Evolutionary conservation across 129 eudicot genomes (phyloP).

Genomic region (Gnaphalium uliginosum): DNA sequence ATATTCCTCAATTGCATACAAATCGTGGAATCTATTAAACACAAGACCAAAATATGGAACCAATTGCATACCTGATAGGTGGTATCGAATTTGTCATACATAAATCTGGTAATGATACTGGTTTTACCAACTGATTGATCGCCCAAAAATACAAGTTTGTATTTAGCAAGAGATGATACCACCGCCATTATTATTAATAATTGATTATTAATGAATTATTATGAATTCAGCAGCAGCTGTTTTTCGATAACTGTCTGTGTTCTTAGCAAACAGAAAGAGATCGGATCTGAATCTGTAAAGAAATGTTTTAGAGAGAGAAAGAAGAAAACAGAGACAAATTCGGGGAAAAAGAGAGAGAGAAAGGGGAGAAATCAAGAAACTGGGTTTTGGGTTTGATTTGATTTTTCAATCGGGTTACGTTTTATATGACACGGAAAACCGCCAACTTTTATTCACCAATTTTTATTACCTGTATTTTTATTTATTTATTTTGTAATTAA

Average conservation of each 20-base stretch:
- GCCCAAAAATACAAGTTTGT: constrained; percentile 80
- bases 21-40: constrained; percentile 7
- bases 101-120: constrained; percentile 87
- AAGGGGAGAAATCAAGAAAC: constrained; percentile 14
- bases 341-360: constrained; percentile 35
- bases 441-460: constrained; percentile 35
- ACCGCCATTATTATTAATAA: constrained; percentile 28
- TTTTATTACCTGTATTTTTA: too few species aligned
- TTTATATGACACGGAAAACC: constrained; percentile 28
- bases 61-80: constrained; percentile 41
- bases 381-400: constrained; percentile 10
- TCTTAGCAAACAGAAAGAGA: background rate
- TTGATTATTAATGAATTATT: too few species aligned
- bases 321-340: constrained; percentile 7
- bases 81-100: constrained; percentile 78
- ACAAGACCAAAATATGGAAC: background rate
- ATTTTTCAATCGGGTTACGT: constrained; percentile 25
- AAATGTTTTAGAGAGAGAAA: constrained; percentile 12
- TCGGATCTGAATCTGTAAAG: constrained; percentile 41
- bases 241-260: background rate
- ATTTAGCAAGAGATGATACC: constrained; percentile 62
- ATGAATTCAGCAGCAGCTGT: background rate
- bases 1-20: constrained; percentile 20
- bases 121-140: constrained; percentile 97
- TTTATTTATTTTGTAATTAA: too few species aligned